phyloP scores from a whole-genome alignment of 2,329 filamentous ascomycete species.

The Daldinia sp. region DNA sequence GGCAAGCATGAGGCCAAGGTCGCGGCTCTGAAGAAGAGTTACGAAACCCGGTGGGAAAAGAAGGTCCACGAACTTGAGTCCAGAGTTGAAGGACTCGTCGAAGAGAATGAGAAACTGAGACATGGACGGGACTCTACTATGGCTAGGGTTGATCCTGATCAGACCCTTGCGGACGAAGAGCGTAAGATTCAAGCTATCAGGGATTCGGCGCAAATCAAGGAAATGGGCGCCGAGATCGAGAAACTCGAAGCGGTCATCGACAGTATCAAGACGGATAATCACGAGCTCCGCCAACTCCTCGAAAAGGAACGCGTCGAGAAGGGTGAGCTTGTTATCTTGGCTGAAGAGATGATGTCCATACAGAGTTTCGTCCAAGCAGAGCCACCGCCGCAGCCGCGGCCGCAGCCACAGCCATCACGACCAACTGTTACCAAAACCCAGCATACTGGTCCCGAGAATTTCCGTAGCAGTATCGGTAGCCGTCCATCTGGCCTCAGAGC shows the following conservation, averaged over 20 bases:
- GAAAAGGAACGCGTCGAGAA: slow-evolving; percentile 83
- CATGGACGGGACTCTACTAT: slow-evolving; percentile 71
- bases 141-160: slow-evolving; percentile 62
- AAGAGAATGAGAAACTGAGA: slow-evolving; percentile 79
- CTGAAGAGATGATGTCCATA: slow-evolving; percentile 84
- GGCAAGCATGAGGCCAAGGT: slow-evolving; percentile 98
- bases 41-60: slow-evolving; percentile 91
- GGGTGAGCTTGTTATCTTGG: slow-evolving; percentile 80
- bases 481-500: slow-evolving; percentile 68
- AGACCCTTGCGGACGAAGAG: slow-evolving; percentile 58
- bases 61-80: slow-evolving; percentile 80
- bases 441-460: slow-evolving; percentile 48
- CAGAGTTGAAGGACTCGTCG: slow-evolving; percentile 71
- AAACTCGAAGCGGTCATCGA: slow-evolving; percentile 77
- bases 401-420: background rate
- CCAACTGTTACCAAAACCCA: slow-evolving; percentile 15
- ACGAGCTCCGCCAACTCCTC: slow-evolving; percentile 69
- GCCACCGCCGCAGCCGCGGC: slow-evolving; percentile 21
- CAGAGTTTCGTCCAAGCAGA: slow-evolving; percentile 56
- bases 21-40: slow-evolving; percentile 82
- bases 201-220: slow-evolving; percentile 71
- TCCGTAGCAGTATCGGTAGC: slow-evolving; percentile 61
- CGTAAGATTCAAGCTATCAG: slow-evolving; percentile 66
- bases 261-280: slow-evolving; percentile 75
- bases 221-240: slow-evolving; percentile 76